Percentiles rank a stretch among this genome's conserved stretches.
Conservation (phyloP, 139 green algal species). For the Picocystis salinarum region DNA sequence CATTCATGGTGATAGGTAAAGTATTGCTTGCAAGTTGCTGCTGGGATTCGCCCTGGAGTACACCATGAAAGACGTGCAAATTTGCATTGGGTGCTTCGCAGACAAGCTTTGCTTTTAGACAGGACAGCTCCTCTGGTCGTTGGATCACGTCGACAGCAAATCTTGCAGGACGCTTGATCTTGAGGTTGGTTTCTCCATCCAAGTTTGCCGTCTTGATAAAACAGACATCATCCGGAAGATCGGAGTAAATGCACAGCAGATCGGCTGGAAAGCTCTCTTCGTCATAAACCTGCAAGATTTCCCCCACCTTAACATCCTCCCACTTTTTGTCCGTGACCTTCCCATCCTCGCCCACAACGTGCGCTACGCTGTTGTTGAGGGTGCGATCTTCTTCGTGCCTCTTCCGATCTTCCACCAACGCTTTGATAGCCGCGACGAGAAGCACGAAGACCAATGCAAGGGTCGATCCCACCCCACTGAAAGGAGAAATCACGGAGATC, state of each 20-base stretch:
- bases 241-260: constrained; percentile 49
- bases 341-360: constrained; percentile 32
- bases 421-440: constrained; percentile 52
- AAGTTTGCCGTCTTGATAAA: constrained; percentile 83
- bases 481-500: constrained; percentile 30
- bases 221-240: constrained; percentile 46
- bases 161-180: constrained; percentile 47
- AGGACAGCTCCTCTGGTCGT: no score
- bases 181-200: constrained; percentile 89
- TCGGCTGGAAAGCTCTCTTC: constrained; percentile 65
- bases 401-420: constrained; percentile 53
- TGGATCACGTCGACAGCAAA: background rate
- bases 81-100: no score
- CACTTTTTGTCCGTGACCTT: constrained; percentile 22
- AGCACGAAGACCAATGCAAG: constrained; percentile 46
- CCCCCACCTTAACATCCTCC: constrained; percentile 35
- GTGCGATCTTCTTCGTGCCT: constrained; percentile 42
- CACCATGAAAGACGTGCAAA: no score
- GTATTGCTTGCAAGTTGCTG: no score
- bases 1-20: constrained; percentile 6
- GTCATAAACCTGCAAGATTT: constrained; percentile 19
- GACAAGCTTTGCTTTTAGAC: no score
- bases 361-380: constrained; percentile 40
- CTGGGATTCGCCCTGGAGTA: no score
- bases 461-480: constrained; percentile 23